Evolutionary conservation across 768 basidiomycete species (phyloP).

Genomic region (Phaeotremella skinneri): DNA sequence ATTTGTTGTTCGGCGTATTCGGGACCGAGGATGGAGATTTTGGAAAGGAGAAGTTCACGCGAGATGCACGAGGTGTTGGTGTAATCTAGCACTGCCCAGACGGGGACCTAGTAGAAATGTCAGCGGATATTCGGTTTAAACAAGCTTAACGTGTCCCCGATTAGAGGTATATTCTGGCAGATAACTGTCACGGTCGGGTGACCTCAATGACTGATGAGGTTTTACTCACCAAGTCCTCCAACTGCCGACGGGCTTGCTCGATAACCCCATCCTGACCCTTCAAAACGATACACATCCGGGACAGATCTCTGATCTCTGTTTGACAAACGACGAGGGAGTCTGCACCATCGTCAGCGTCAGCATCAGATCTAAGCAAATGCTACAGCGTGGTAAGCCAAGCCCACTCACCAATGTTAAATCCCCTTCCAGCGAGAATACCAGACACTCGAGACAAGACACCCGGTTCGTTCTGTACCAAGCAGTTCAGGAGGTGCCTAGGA

Average conservation of each 20-base stretch:
- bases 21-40: constrained; percentile 94
- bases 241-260: constrained; percentile 90
- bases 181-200: no score
- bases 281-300: constrained; percentile 96
- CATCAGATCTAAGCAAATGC: neutral
- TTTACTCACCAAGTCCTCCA: constrained; percentile 84
- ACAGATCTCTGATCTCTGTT: constrained; percentile 93
- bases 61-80: constrained; percentile 86
- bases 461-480: constrained; percentile 98
- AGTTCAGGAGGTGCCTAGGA: constrained; percentile 86
- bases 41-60: constrained; percentile 90
- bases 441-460: constrained; percentile 98
- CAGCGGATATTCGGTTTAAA: no score
- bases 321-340: constrained; percentile 97
- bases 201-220: no score
- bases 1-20: constrained; percentile 95
- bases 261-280: constrained; percentile 96
- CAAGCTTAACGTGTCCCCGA: no score
- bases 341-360: constrained; percentile 55
- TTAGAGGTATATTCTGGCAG: no score
- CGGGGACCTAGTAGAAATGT: constrained; percentile 80
- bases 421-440: constrained; percentile 91
- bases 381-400: neutral
- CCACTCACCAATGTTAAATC: constrained; percentile 68
- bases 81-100: constrained; percentile 99